phyloP scores from a whole-genome alignment of 176 grass and related monocot genomes.

The Carex cristatella region DNA sequence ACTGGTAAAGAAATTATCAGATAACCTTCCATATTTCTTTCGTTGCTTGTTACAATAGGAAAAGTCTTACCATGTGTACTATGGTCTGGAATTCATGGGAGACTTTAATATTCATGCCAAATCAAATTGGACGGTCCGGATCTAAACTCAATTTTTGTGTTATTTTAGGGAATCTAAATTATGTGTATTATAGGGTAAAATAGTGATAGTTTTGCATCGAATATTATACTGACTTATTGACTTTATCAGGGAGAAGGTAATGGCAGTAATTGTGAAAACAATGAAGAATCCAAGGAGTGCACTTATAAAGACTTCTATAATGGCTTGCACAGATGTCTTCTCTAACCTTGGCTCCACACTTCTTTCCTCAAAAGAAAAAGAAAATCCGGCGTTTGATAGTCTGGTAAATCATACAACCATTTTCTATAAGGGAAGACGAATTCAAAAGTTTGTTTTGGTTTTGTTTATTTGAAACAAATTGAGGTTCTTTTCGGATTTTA shows the following conservation, averaged over 20 bases:
- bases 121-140: too few species aligned
- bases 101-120: too few species aligned
- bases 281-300: constrained; percentile 97
- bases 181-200: not conserved
- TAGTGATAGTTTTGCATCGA: not conserved
- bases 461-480: not conserved
- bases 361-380: constrained; percentile 27
- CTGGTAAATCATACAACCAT: constrained; percentile 31
- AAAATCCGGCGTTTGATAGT: constrained; percentile 55
- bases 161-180: too few species aligned
- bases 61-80: not conserved
- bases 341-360: constrained; percentile 37
- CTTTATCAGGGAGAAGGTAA: constrained; percentile 51
- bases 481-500: not conserved
- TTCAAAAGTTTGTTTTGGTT: not conserved
- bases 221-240: not conserved
- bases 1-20: not conserved
- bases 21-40: not conserved
- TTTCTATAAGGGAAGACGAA: not conserved
- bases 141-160: too few species aligned
- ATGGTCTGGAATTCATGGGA: too few species aligned
- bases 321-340: constrained; percentile 81
- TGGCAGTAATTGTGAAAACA: constrained; percentile 58
- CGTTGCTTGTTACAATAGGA: not conserved
- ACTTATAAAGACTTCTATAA: constrained; percentile 80